Percentiles rank a stretch among this genome's conserved stretches.
These are phyloP conservation scores for Penicillium chermesinum DNA, from an alignment of 495 filamentous ascomycete genomes.

Conservation along the genomic window DNA sequence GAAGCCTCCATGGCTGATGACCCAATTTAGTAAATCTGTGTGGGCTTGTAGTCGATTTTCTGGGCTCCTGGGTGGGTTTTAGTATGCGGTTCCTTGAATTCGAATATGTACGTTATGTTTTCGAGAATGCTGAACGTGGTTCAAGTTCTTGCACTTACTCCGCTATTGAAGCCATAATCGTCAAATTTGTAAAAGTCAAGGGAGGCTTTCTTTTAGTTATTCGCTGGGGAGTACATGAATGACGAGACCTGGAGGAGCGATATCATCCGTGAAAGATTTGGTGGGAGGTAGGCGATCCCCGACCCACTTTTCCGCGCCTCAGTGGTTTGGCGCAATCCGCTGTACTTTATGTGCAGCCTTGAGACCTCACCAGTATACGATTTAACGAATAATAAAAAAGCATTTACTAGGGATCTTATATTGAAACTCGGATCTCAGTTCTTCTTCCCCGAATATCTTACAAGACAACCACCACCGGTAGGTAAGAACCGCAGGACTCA, in stretches of 20 bases:
- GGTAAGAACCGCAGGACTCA: constrained; percentile 6
- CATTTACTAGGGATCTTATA: too few relatives aligned
- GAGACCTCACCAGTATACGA: too few relatives aligned
- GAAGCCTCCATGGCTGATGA: constrained; percentile 35
- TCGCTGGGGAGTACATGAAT: background rate
- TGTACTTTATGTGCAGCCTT: background rate
- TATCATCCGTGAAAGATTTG: constrained; percentile 4
- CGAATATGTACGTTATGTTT: constrained; percentile 2
- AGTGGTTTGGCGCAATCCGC: background rate
- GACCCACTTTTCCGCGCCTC: constrained; percentile 1
- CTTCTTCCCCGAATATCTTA: background rate
- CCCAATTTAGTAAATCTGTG: constrained; percentile 37
- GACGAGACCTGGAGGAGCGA: background rate
- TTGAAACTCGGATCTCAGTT: background rate
- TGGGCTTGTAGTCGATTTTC: constrained; percentile 24
- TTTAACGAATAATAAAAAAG: too few relatives aligned
- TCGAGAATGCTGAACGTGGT: too few relatives aligned
- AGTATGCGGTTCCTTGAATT: constrained; percentile 4
- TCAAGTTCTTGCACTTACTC: constrained; percentile 8
- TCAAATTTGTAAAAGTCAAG: background rate
- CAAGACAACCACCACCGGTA: constrained; percentile 4
- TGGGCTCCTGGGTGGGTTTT: constrained; percentile 7
- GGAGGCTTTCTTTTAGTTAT: background rate
- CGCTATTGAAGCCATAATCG: constrained; percentile 1
- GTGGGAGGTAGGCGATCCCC: background rate